These are phyloP conservation scores for Suhomyces choctaworum DNA, from an alignment of 1,139 yeast genomes.

Conservation along the genomic window DNA sequence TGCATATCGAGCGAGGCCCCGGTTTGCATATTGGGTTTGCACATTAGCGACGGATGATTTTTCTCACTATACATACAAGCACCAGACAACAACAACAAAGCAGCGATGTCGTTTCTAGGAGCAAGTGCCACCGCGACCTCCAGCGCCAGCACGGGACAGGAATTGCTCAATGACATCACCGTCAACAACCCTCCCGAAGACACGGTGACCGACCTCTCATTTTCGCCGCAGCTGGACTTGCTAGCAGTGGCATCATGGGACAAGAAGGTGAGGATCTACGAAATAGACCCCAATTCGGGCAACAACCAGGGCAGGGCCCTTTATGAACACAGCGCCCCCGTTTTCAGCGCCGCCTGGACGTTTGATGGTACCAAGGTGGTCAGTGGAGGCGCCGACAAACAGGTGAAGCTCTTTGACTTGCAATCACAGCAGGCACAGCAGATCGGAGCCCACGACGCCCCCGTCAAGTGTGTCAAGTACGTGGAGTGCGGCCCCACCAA, in stretches of 20 bases:
- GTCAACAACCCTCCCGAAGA: conserved; percentile 89
- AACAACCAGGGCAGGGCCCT: conserved; percentile 83
- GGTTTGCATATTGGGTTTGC: background rate
- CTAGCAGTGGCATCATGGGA: conserved; percentile 92
- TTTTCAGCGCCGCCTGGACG: conserved; percentile 79
- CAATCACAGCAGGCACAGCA: conserved; percentile 80
- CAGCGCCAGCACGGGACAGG: conserved; percentile 60
- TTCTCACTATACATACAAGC: background rate
- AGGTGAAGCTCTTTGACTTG: conserved; percentile 80
- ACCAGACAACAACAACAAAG: conserved; percentile 1
- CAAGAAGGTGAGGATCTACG: conserved; percentile 90
- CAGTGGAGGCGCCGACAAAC: conserved; percentile 93
- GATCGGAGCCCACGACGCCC: conserved; percentile 82
- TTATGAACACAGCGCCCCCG: conserved; percentile 90
- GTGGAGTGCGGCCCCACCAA: conserved; percentile 83
- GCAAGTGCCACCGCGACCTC: conserved; percentile 15
- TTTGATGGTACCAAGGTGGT: conserved; percentile 83
- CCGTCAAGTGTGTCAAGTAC: conserved; percentile 72
- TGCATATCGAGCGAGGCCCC: too few relatives aligned
- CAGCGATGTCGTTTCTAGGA: conserved; percentile 31
- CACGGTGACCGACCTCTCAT: conserved; percentile 80
- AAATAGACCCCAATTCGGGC: conserved; percentile 66
- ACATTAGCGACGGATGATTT: conserved; percentile 1
- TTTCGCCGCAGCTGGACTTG: conserved; percentile 89
- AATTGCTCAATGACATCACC: conserved; percentile 72